Evolutionary conservation across 805 yeast genomes (phyloP).

Genomic region (Candida anglica): DNA sequence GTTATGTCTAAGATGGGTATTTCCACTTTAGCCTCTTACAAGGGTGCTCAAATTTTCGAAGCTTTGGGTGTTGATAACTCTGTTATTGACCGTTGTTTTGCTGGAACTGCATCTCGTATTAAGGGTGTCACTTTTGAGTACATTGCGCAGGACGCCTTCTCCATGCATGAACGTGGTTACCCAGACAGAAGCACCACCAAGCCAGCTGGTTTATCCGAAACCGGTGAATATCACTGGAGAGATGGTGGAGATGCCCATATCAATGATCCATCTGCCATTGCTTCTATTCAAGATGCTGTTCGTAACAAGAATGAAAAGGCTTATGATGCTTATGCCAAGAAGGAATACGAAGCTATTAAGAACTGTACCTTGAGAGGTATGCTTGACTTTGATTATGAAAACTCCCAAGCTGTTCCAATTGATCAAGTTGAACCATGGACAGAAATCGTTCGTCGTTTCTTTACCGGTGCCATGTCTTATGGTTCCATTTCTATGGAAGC

Average conservation of each 20-base stretch:
- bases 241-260: constrained; percentile 97
- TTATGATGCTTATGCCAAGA: constrained; percentile 82
- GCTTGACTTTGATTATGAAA: constrained; percentile 81
- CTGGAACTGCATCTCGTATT: constrained; percentile 96
- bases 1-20: constrained; percentile 99
- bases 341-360: constrained; percentile 87
- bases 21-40: constrained; percentile 95
- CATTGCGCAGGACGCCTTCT: constrained; percentile 94
- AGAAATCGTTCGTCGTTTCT: constrained; percentile 93
- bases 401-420: constrained; percentile 73
- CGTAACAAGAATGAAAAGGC: constrained; percentile 93
- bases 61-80: constrained; percentile 94
- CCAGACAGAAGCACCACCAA: constrained; percentile 71
- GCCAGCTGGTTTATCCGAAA: constrained; percentile 79
- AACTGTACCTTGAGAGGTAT: constrained; percentile 93
- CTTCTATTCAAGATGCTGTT: constrained; percentile 96
- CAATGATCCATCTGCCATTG: constrained; percentile 92
- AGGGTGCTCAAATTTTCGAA: constrained; percentile 98
- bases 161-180: constrained; percentile 88
- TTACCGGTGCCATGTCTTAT: constrained; percentile 99
- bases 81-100: constrained; percentile 91
- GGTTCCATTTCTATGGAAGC: constrained; percentile 99
- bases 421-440: constrained; percentile 99
- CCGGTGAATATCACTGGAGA: constrained; percentile 98
- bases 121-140: constrained; percentile 94